Evolutionary conservation across 2,329 filamentous ascomycete species (phyloP), one percentile per base, ranked within the genome.

Genomic region (Lachnellula cervina): DNA sequence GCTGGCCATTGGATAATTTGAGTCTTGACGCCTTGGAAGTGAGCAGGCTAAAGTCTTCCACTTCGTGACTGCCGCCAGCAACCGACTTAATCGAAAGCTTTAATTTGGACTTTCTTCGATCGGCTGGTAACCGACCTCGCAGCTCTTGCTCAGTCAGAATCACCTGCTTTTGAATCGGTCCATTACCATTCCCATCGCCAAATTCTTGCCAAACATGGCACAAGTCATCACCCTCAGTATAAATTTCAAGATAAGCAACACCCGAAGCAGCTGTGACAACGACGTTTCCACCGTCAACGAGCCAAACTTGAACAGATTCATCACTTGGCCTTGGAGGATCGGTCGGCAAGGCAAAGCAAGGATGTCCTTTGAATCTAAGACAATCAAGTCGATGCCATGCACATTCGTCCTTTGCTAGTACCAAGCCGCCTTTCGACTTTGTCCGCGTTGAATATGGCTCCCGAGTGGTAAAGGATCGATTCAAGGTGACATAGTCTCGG

Each of bases 381-480:
- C 85, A 85, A 71, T 97, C 94, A 6, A 97, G 80, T 56, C 92
- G 83, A 72, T 97, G 92, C 93, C 93, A 97, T 25, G 78, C 80
- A 70, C 92, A 96, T 73, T 97, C 94, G 63, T 97, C 90, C 47
- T 85, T 81, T 34, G 83, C 83, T 44, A 87, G 71, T 43, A 91
- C 88, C 6, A 90, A 73, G 4, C 88, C 87, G 2, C 92, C 92
- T 65, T 89, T 90, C 44, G 87, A 86, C 68, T 90, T 90, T 2
- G 90, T 96, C 46, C 92, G 82, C 2, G 90, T 96, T 2, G 88
- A 94, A 68, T 88, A 97, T 0, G 90, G 84, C 70, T 97, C 93
- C 42, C 87, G 83, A 34, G 82, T 81, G 46, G 89, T 79, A 69
- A 97, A 97, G 1, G 88, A 88, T 25, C 93, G 84, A 71, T 94